Percentiles rank a stretch among this genome's conserved stretches.
Conservation (phyloP, 495 filamentous ascomycete genomes). For the Tuber melanosporum region DNA sequence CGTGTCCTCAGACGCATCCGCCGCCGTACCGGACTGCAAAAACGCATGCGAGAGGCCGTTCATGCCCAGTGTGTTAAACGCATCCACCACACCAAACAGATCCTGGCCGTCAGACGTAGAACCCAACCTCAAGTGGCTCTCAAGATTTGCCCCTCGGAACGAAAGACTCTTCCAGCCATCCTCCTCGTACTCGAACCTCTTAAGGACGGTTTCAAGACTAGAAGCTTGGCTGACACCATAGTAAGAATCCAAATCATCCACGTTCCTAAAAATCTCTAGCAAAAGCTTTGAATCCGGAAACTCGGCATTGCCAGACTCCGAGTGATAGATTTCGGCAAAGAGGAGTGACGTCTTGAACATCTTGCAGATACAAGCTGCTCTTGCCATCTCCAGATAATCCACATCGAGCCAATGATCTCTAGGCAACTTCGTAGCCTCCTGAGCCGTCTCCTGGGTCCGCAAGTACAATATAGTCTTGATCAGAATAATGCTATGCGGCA, state of each 20-base stretch:
- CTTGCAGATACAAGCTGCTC: constrained; percentile 70
- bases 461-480: constrained; percentile 82
- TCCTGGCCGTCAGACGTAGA: constrained; percentile 37
- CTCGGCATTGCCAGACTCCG: constrained; percentile 56
- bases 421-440: constrained; percentile 69
- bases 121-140: constrained; percentile 62
- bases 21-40: constrained; percentile 51
- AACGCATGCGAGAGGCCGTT: constrained; percentile 66
- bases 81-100: constrained; percentile 52
- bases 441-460: constrained; percentile 66
- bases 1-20: constrained; percentile 52
- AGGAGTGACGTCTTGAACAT: constrained; percentile 82
- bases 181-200: constrained; percentile 82
- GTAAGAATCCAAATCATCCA: constrained; percentile 92
- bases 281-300: constrained; percentile 60
- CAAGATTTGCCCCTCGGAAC: constrained; percentile 85
- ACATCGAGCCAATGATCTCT: constrained; percentile 80
- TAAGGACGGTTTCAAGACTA: constrained; percentile 66
- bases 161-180: constrained; percentile 82
- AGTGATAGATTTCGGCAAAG: constrained; percentile 64
- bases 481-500: constrained; percentile 55
- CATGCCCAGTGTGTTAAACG: constrained; percentile 60
- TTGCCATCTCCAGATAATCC: constrained; percentile 63
- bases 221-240: constrained; percentile 83
- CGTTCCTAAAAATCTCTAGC: constrained; percentile 74